Conservation (phyloP, 768 basidiomycete species). For the Mycena vitilis region DNA sequence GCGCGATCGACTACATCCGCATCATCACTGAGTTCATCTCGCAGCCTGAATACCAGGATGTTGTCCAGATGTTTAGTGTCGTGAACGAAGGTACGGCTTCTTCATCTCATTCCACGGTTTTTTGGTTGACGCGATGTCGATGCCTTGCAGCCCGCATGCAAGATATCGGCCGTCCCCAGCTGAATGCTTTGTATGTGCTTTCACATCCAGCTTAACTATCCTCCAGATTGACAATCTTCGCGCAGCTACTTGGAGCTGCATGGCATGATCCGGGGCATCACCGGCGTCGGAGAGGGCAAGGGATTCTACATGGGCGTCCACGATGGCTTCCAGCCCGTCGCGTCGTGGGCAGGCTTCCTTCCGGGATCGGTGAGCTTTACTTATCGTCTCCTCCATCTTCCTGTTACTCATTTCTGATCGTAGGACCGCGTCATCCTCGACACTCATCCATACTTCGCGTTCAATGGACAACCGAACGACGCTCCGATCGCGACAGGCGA, state of each 20-base stretch:
- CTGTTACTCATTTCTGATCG: too few species aligned
- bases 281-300: constrained; percentile 69
- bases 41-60: constrained; percentile 56
- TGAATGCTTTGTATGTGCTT: constrained; percentile 62
- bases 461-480: constrained; percentile 48
- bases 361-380: constrained; percentile 46
- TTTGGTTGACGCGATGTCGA: neutral
- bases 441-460: constrained; percentile 65
- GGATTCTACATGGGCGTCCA: constrained; percentile 62
- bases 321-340: constrained; percentile 59
- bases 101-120: constrained; percentile 50
- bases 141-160: constrained; percentile 51
- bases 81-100: constrained; percentile 48
- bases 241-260: constrained; percentile 56
- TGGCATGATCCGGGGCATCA: constrained; percentile 66
- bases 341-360: constrained; percentile 56
- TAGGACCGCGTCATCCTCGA: constrained; percentile 65
- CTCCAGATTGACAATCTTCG: neutral
- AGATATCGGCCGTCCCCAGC: constrained; percentile 57
- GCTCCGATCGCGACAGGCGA: constrained; percentile 39
- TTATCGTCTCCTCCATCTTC: too few species aligned
- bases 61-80: constrained; percentile 61
- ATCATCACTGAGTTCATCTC: constrained; percentile 15
- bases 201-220: neutral
- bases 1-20: constrained; percentile 9